These are phyloP conservation scores for Penicillium sumatraense DNA, from an alignment of 2,329 filamentous ascomycete genomes.

Conservation along the genomic window DNA sequence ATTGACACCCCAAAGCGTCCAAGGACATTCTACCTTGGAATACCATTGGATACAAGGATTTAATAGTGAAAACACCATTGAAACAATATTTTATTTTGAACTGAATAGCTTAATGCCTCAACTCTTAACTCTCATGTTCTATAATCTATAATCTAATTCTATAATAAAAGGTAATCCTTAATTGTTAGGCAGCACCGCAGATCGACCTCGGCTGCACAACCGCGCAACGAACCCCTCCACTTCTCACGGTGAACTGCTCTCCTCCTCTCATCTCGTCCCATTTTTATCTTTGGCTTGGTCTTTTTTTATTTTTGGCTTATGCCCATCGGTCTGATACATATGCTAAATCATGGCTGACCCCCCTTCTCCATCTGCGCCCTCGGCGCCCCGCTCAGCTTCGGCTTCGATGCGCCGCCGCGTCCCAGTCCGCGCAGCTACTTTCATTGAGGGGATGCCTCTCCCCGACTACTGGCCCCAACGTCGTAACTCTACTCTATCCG, in stretches of 20 bases:
- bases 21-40: no score
- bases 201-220: conserved; percentile 21
- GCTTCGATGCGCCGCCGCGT: conserved; percentile 36
- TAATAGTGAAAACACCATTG: no score
- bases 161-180: no score
- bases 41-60: no score
- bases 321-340: neutral
- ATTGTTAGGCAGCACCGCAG: neutral
- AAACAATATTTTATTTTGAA: no score
- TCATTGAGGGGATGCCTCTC: conserved; percentile 35
- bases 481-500: conserved; percentile 78
- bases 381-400: conserved; percentile 4
- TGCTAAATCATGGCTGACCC: conserved; percentile 18
- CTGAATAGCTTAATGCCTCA: no score
- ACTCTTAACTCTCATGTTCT: no score
- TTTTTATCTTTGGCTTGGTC: neutral
- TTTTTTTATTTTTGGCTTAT: neutral
- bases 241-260: conserved; percentile 6
- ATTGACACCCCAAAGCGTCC: neutral
- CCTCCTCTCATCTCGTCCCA: neutral
- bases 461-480: conserved; percentile 50
- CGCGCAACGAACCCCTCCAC: conserved; percentile 19
- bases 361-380: conserved; percentile 3
- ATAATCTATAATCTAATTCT: no score
- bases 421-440: conserved; percentile 40